These are phyloP conservation scores for Xylaria scruposa DNA, from an alignment of 495 filamentous ascomycete species.

Conservation along the genomic window DNA sequence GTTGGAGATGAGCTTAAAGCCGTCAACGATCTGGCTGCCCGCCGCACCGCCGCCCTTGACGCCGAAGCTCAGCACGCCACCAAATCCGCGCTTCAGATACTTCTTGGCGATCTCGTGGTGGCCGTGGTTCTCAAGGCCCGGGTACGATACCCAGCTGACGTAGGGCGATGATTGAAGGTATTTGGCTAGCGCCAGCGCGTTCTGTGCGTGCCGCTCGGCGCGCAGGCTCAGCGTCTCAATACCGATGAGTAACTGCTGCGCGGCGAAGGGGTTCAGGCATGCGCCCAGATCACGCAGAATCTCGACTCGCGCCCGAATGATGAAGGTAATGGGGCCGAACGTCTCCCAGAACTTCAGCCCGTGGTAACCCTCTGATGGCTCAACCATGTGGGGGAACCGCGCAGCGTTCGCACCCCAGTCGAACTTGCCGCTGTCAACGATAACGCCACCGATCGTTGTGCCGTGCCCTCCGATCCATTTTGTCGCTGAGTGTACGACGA, in stretches of 20 bases:
- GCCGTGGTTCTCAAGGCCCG: slow-evolving; percentile 81
- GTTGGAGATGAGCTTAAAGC: slow-evolving; percentile 94
- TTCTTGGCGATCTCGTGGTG: slow-evolving; percentile 85
- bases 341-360: slow-evolving; percentile 98
- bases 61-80: slow-evolving; percentile 91
- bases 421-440: slow-evolving; percentile 93
- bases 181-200: slow-evolving; percentile 79
- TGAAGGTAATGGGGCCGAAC: slow-evolving; percentile 84
- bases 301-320: slow-evolving; percentile 77
- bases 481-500: slow-evolving; percentile 93
- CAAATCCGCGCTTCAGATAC: slow-evolving; percentile 87
- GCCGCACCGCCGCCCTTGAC: slow-evolving; percentile 86
- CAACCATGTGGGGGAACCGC: slow-evolving; percentile 92
- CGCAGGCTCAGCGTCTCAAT: slow-evolving; percentile 89
- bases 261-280: slow-evolving; percentile 88
- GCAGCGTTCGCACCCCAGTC: slow-evolving; percentile 91
- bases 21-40: slow-evolving; percentile 88
- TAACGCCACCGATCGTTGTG: slow-evolving; percentile 89
- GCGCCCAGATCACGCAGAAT: slow-evolving; percentile 88
- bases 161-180: slow-evolving; percentile 85
- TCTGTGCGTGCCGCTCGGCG: slow-evolving; percentile 85
- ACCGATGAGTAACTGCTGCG: slow-evolving; percentile 91
- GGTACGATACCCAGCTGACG: slow-evolving; percentile 95
- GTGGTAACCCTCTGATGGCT: slow-evolving; percentile 93
- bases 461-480: slow-evolving; percentile 99